Evolutionary conservation across 768 basidiomycete genomes (phyloP), one percentile per base, ranked within the genome.

Genomic region (Trametes sanguinea): DNA sequence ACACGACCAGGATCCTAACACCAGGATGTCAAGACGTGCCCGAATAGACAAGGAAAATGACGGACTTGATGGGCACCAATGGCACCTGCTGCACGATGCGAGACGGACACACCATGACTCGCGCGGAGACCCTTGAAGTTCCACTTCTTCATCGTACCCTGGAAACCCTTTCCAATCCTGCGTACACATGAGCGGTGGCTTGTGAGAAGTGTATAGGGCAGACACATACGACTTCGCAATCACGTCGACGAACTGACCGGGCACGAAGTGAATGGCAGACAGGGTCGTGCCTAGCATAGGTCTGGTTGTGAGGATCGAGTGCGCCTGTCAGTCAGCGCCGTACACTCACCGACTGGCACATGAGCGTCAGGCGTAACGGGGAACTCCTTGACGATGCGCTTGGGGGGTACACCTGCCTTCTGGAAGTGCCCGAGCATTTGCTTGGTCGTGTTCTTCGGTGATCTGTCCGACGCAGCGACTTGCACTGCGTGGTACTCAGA

Each of bases 151-250:
- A 99, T 99, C 32, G 83, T 87, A 69, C 97, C 97, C 65, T 94
- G 91, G 75, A 95, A 98, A 7, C 97, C 97, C 76, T 98, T 98
- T 27, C 97, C 97, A 60, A 96, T 91, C 3, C 95, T 99, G 59
- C 48, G 22, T 14, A 27, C 48, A 32, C 17, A 45, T 37, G 44
- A 43, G 37, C 42, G 29, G 3, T 4, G 42, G 43, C 22, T 17
- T 17, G 7, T 14, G 51, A 29, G 22, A 45, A 33, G 16, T 4
- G 42, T 16, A 16, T 4, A 6, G 13, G 30, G 16, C 2, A 16
- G 27, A 40, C 45, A 84, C 92, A 67, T 70, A 98, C 96, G 92
- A 93, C 66, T 90, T 91, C 6, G 90, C 91, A 63, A 91, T 81
- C 6, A 95, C 90, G 74, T 98, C 96, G 11, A 98, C 93, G 71